Evolutionary conservation across 192 early-diverging fungal species (phyloP), one percentile per base, ranked within the genome.

Genomic region (Podila epigama): DNA sequence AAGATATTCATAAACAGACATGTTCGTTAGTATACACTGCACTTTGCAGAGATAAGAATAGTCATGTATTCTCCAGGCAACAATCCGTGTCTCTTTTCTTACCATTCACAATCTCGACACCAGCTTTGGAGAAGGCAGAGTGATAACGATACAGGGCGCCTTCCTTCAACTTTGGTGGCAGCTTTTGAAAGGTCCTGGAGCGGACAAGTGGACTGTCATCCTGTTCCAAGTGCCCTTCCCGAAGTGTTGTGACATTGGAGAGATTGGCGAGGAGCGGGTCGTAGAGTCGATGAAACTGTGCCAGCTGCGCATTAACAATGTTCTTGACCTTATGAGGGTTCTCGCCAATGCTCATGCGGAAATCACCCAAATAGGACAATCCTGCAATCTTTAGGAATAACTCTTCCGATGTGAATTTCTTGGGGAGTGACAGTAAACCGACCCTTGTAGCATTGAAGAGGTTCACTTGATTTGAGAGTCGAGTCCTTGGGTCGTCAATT

Each of bases 321-420:
- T 99, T 98, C 66, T 89, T 78, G 27, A 99, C 89, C 79, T 99
- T 99, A 75, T 92, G 85, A 8, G 98, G 98, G 79, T 98, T 97
- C 83, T 99, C 98, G 39, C 94, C 91, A 32, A 98, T 64, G 35
- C 69, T 72, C 94, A 94, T 97, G 37, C 98, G 89, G 79, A 98
- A 94, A 68, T 99, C 98, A 41, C 98, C 97, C 12, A 63, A 37
- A 70, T 96, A 99, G 10, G 96, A 98, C 18, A 99, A 70, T 39
- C 87, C 88, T 2, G 94, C 94, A 63, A 99, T 95, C 29, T 88
- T 79, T 1, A 69, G 68, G 79, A 91, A 98, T 28, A 99, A 81
- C 59, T 97, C 90, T 37, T 89, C 83, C 22, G 92, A 87, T 0
- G 91, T 89, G 75, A 99, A 97, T 54, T 89, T 81, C 31, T 85